Conservation (phyloP, 176 grass and related monocot species). For the Ampelocalamus luodianensis region DNA sequence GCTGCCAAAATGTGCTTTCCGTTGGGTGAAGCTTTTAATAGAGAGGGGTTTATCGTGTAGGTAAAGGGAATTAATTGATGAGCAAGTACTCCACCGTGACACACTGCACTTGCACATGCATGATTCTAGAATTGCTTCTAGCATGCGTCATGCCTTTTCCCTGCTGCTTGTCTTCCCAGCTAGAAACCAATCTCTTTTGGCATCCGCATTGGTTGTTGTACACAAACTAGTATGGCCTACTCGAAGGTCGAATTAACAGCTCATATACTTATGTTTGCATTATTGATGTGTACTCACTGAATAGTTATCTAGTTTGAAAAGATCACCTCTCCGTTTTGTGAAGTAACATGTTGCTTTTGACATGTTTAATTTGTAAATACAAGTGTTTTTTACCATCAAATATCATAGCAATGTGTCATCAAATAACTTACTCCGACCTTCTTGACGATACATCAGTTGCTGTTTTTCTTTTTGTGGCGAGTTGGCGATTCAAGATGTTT, state of each 20-base stretch:
- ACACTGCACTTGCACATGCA: constrained; percentile 45
- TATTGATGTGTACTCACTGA: neutral
- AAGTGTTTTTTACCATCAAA: neutral
- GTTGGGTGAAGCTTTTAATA: constrained; percentile 49
- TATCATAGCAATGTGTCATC: neutral
- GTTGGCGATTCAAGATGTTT: neutral
- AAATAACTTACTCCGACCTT: neutral
- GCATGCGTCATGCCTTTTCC: constrained; percentile 41
- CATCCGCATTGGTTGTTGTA: constrained; percentile 28
- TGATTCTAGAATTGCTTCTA: constrained; percentile 43
- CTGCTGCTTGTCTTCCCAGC: constrained; percentile 32
- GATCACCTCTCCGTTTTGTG: neutral
- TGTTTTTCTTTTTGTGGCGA: neutral
- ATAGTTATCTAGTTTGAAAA: neutral
- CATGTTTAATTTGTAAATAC: neutral
- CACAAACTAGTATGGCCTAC: constrained; percentile 21
- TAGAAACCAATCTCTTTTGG: constrained; percentile 35
- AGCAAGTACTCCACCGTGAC: constrained; percentile 37
- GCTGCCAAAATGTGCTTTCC: constrained; percentile 53
- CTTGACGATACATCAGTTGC: neutral
- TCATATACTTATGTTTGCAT: neutral
- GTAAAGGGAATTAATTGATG: constrained; percentile 53
- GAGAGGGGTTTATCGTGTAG: constrained; percentile 42
- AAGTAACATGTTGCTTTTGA: neutral
- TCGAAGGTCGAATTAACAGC: constrained; percentile 32